These are phyloP conservation scores for Cotoneaster glaucophyllus DNA, from an alignment of 306 rosid genomes.

Conservation along the genomic window DNA sequence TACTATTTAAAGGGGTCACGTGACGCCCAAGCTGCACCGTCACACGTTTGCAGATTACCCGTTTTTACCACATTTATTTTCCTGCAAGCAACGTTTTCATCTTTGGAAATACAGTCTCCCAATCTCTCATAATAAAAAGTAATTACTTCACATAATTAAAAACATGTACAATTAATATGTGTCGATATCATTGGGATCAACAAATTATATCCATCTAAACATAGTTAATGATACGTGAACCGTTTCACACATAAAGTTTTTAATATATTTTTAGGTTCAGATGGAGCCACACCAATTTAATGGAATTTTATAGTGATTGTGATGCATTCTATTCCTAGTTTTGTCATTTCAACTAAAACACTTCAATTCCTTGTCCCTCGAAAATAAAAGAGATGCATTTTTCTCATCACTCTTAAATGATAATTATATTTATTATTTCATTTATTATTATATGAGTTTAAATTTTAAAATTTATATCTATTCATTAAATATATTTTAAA, in stretches of 20 bases:
- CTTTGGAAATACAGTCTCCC: background rate
- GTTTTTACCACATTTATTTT: background rate
- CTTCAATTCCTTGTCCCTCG: background rate
- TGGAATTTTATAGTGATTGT: background rate
- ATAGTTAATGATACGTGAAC: too few species aligned
- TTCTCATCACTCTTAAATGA: too few species aligned
- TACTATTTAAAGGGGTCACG: background rate
- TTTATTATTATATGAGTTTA: too few species aligned
- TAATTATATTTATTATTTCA: too few species aligned
- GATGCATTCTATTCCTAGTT: background rate
- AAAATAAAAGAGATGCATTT: too few species aligned
- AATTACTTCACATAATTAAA: background rate
- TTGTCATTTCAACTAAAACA: background rate
- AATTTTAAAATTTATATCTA: too few species aligned
- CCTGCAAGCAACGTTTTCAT: background rate
- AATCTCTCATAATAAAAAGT: background rate
- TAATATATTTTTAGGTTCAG: too few species aligned
- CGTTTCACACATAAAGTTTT: too few species aligned
- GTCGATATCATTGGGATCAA: background rate
- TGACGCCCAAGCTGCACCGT: background rate
- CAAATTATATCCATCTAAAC: too few species aligned
- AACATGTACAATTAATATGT: background rate
- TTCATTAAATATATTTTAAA: fast-evolving
- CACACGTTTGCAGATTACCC: background rate
- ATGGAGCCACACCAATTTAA: background rate